These are phyloP conservation scores for Kwoniella europaea DNA, from an alignment of 768 basidiomycete species.

Conservation along the genomic window DNA sequence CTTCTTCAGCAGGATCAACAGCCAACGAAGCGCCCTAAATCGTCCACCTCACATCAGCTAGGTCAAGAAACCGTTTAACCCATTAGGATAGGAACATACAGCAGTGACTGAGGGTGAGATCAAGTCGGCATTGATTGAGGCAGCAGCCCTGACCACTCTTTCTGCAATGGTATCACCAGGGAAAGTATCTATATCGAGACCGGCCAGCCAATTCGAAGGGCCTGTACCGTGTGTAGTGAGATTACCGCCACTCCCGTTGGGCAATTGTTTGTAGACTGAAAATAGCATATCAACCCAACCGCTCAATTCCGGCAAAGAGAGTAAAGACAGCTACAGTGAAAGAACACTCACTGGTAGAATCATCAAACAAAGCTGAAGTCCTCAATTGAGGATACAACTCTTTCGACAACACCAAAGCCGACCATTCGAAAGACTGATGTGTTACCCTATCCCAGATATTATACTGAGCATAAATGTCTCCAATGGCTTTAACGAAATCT, in stretches of 20 bases:
- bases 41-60: background rate
- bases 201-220: conserved; percentile 72
- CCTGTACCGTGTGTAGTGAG: conserved; percentile 57
- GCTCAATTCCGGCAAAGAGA: conserved; percentile 57
- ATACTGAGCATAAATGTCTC: conserved; percentile 15
- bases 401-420: conserved; percentile 67
- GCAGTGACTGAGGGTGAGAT: conserved; percentile 68
- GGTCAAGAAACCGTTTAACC: too few species aligned
- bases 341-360: conserved; percentile 61
- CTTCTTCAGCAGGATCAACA: conserved; percentile 61
- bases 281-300: conserved; percentile 9
- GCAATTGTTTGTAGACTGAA: conserved; percentile 42
- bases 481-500: conserved; percentile 49
- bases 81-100: conserved; percentile 4
- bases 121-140: conserved; percentile 68
- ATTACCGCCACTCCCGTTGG: conserved; percentile 34
- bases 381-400: conserved; percentile 65
- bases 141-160: conserved; percentile 72
- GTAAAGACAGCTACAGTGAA: background rate
- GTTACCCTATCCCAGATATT: conserved; percentile 45
- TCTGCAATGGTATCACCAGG: conserved; percentile 66
- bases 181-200: conserved; percentile 69
- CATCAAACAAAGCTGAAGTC: conserved; percentile 71
- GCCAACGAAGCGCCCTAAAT: conserved; percentile 22
- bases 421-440: conserved; percentile 67